Conservation (phyloP, 768 basidiomycete genomes). For the Lentinula sp. region DNA sequence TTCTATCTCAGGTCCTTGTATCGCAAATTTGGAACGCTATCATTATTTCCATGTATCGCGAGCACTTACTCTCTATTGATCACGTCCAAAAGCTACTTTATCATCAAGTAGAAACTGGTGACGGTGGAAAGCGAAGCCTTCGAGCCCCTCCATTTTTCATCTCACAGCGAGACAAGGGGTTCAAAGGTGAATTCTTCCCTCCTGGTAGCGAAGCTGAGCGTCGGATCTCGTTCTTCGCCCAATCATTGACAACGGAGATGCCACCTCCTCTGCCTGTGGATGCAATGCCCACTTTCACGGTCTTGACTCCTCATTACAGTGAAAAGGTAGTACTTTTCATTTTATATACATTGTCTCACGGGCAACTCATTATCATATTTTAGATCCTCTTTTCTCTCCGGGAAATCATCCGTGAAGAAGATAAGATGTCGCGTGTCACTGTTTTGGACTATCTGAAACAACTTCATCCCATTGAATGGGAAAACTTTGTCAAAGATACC, state of each 20-base stretch:
- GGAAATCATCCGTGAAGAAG: conserved; percentile 98
- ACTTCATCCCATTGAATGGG: conserved; percentile 97
- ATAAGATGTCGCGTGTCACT: conserved; percentile 95
- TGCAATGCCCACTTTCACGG: conserved; percentile 99
- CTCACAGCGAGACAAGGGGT: conserved; percentile 83
- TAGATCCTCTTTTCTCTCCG: conserved; percentile 92
- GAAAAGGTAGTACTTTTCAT: conserved; percentile 63
- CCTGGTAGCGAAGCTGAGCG: conserved; percentile 92
- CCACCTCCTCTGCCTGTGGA: conserved; percentile 94
- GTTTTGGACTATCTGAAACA: conserved; percentile 98
- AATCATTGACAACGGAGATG: conserved; percentile 91
- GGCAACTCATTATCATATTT: not conserved
- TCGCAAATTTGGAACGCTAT: conserved; percentile 99
- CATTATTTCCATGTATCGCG: conserved; percentile 99
- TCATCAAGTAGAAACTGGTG: conserved; percentile 82
- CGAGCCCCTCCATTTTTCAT: conserved; percentile 98
- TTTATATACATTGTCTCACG: not conserved
- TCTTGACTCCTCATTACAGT: conserved; percentile 96
- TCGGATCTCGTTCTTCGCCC: conserved; percentile 97
- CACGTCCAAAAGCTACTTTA: conserved; percentile 98
- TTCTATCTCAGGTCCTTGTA: conserved; percentile 68
- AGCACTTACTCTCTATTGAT: conserved; percentile 96
- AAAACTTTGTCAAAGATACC: conserved; percentile 99
- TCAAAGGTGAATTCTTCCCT: conserved; percentile 87
- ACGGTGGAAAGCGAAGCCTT: conserved; percentile 83